These are phyloP conservation scores for Cutaneotrichosporon mucoides DNA, from an alignment of 1,284 basidiomycete genomes.

Conservation along the genomic window DNA sequence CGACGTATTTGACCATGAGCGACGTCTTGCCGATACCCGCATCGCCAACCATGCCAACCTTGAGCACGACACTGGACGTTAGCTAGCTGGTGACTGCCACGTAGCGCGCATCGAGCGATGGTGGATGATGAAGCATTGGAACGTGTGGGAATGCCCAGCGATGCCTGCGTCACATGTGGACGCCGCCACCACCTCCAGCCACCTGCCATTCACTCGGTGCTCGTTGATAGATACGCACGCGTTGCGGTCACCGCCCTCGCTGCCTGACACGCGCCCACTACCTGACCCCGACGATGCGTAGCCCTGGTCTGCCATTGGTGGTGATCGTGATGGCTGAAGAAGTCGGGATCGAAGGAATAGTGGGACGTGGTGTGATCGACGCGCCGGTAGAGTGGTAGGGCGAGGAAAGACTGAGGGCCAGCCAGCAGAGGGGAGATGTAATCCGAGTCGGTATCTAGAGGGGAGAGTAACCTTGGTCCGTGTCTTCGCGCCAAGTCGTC, in stretches of 20 bases:
- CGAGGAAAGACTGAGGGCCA: no score
- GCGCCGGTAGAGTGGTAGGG: no score
- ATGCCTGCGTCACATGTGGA: no score
- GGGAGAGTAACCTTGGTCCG: no score
- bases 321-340: background rate
- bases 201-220: background rate
- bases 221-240: slow-evolving; percentile 27
- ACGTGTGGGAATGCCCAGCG: background rate
- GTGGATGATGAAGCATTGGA: background rate
- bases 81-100: background rate
- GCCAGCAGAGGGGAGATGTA: no score
- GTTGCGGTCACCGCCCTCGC: slow-evolving; percentile 41
- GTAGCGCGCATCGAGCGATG: no score
- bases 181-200: background rate
- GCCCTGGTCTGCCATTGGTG: slow-evolving; percentile 37
- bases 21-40: slow-evolving; percentile 98
- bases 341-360: background rate
- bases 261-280: slow-evolving; percentile 42
- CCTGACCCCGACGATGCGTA: slow-evolving; percentile 45
- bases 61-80: slow-evolving; percentile 75
- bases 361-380: no score
- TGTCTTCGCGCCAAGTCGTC: no score
- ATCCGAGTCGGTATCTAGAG: no score
- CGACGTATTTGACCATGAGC: slow-evolving; percentile 97
- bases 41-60: slow-evolving; percentile 99